phyloP scores from a whole-genome alignment of 305 asterid genomes.

The Rubia balearica region DNA sequence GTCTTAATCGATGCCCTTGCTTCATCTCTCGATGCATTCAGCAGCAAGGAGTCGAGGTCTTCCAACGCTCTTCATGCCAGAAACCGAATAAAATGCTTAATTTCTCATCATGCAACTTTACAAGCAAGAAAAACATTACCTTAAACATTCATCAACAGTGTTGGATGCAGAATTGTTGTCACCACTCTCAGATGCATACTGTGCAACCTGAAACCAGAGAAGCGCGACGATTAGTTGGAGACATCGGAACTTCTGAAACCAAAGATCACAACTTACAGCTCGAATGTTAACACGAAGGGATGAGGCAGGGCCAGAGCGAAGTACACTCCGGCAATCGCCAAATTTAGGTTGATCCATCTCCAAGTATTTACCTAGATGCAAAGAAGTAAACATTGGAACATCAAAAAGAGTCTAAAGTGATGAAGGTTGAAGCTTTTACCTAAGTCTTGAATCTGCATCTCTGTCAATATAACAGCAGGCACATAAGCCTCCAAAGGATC shows the following conservation, averaged over 20 bases:
- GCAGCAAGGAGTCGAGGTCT: slow-evolving; percentile 84
- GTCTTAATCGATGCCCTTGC: slow-evolving; percentile 45
- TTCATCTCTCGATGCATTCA: slow-evolving; percentile 75
- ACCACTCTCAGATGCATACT: slow-evolving; percentile 84
- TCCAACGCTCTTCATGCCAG: slow-evolving; percentile 66
- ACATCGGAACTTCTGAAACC: too few relatives aligned
- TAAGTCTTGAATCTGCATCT: slow-evolving; percentile 79
- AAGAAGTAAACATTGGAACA: slow-evolving; percentile 1
- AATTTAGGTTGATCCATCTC: slow-evolving; percentile 59
- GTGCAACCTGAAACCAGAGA: slow-evolving; percentile 59
- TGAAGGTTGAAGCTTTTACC: slow-evolving; percentile 33
- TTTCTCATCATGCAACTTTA: neutral
- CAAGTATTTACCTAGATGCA: slow-evolving; percentile 45
- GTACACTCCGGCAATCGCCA: slow-evolving; percentile 71
- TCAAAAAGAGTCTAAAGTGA: neutral
- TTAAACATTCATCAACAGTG: slow-evolving; percentile 78
- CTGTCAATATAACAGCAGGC: slow-evolving; percentile 83
- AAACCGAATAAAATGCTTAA: neutral
- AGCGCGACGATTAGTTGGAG: neutral
- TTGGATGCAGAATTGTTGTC: slow-evolving; percentile 60
- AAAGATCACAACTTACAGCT: slow-evolving; percentile 54
- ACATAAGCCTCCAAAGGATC: slow-evolving; percentile 86
- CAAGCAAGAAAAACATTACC: slow-evolving; percentile 33
- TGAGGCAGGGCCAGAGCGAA: slow-evolving; percentile 91
- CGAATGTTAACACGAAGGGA: slow-evolving; percentile 89